A percentile compares a stretch with the other conserved stretches of the same genome.
Conservation (phyloP, 169 alveolate genomes). For the Besnoitia besnoiti region DNA sequence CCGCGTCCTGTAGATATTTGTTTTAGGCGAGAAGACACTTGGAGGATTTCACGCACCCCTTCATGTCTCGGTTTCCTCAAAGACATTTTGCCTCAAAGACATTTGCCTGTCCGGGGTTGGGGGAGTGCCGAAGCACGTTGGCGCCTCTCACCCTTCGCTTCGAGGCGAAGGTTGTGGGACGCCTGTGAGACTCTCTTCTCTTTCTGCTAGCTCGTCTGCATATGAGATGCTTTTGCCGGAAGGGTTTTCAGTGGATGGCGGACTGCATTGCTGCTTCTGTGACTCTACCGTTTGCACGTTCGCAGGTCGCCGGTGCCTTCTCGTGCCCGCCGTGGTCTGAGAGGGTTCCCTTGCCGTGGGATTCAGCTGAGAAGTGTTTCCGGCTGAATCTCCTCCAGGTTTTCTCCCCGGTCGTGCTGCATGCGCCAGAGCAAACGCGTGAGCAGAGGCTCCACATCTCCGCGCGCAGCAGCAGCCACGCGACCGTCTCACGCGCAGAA, state of each 20-base stretch:
- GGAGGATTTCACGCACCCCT: no score
- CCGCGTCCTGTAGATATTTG: no score
- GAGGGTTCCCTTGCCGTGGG: neutral
- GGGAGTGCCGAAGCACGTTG: no score
- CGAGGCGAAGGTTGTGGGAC: no score
- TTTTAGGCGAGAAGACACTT: no score
- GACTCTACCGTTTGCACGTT: neutral
- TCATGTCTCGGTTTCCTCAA: no score
- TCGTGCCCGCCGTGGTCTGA: neutral
- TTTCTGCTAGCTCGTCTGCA: neutral
- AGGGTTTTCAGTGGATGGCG: neutral
- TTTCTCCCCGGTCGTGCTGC: neutral
- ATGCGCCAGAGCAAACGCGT: neutral
- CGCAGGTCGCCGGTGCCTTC: constrained; percentile 18
- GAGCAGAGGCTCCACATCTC: neutral
- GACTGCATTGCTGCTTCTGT: neutral
- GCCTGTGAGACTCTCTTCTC: neutral
- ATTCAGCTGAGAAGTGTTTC: neutral
- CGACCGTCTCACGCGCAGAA: neutral
- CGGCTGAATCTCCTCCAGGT: neutral
- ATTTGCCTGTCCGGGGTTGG: no score
- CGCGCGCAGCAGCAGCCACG: neutral
- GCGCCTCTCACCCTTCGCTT: no score
- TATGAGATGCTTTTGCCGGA: neutral
- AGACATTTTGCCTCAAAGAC: no score